Evolutionary conservation across 2,329 filamentous ascomycete species (phyloP).

Genomic region (Rhynchosporium secalis): DNA sequence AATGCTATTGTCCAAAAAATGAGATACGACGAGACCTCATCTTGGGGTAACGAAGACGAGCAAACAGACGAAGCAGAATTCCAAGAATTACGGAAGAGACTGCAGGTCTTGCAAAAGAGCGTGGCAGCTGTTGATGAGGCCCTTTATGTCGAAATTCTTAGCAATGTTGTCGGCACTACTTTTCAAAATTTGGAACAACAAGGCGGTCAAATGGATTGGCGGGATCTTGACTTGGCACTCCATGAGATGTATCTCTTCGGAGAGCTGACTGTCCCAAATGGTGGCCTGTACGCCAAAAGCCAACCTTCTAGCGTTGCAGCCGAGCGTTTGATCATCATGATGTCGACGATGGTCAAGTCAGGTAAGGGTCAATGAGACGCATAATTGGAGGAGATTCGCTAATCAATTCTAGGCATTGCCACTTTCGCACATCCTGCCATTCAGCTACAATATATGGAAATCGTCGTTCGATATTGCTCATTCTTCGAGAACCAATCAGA

Average conservation of each 20-base stretch:
- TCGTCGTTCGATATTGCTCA: constrained; percentile 87
- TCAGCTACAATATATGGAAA: constrained; percentile 96
- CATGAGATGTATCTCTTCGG: constrained; percentile 97
- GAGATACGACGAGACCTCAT: constrained; percentile 93
- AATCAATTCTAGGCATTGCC: constrained; percentile 65
- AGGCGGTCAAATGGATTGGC: constrained; percentile 81
- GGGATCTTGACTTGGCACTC: constrained; percentile 88
- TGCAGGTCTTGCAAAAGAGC: constrained; percentile 89
- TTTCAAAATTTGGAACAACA: constrained; percentile 78
- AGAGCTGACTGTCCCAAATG: constrained; percentile 85
- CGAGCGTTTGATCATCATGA: constrained; percentile 84
- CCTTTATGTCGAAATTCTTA: constrained; percentile 86
- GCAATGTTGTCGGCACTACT: constrained; percentile 81
- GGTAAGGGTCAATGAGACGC: constrained; percentile 51
- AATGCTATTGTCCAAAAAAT: constrained; percentile 94
- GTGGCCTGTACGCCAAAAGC: constrained; percentile 83
- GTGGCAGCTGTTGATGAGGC: constrained; percentile 85
- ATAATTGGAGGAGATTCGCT: constrained; percentile 24
- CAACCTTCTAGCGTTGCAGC: constrained; percentile 77
- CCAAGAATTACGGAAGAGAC: constrained; percentile 84
- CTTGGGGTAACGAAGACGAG: constrained; percentile 91
- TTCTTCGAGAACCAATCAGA: constrained; percentile 86
- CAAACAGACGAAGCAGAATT: constrained; percentile 98
- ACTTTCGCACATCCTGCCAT: constrained; percentile 88
- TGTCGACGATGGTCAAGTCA: constrained; percentile 92